phyloP scores from a whole-genome alignment of 805 yeast genomes.

The Sugiyamaella chiloensis region DNA sequence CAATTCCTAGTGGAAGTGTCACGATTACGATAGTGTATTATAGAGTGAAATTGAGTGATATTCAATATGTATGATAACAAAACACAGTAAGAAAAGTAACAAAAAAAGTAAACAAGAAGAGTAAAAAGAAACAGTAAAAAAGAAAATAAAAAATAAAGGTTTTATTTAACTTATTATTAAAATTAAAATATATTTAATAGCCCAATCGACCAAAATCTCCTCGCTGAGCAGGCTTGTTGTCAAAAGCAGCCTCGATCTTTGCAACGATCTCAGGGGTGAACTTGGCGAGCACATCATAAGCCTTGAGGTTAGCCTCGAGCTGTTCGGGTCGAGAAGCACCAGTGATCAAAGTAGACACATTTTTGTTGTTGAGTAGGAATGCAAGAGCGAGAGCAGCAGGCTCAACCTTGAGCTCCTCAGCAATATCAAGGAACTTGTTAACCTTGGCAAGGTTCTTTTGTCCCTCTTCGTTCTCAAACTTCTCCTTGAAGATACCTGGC shows the following conservation, averaged over 20 bases:
- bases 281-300: slow-evolving; percentile 29
- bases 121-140: no score
- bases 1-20: slow-evolving; percentile 36
- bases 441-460: slow-evolving; percentile 27
- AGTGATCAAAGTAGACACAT: slow-evolving; percentile 32
- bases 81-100: no score
- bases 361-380: slow-evolving; percentile 31
- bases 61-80: no score
- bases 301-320: slow-evolving; percentile 29
- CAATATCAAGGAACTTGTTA: slow-evolving; percentile 24
- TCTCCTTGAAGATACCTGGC: slow-evolving; percentile 14
- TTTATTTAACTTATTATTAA: background rate
- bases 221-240: slow-evolving; percentile 26
- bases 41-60: no score
- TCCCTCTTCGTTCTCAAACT: slow-evolving; percentile 27
- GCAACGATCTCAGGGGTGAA: slow-evolving; percentile 29
- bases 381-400: slow-evolving; percentile 34
- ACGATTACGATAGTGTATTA: slow-evolving; percentile 27
- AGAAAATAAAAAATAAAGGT: no score
- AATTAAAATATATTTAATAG: background rate
- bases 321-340: slow-evolving; percentile 33
- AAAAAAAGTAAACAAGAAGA: no score
- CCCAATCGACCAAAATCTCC: slow-evolving; percentile 18
- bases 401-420: slow-evolving; percentile 29
- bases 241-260: slow-evolving; percentile 29